Conservation (phyloP, 1,284 basidiomycete genomes). For the Singerocomus inundabilis region DNA sequence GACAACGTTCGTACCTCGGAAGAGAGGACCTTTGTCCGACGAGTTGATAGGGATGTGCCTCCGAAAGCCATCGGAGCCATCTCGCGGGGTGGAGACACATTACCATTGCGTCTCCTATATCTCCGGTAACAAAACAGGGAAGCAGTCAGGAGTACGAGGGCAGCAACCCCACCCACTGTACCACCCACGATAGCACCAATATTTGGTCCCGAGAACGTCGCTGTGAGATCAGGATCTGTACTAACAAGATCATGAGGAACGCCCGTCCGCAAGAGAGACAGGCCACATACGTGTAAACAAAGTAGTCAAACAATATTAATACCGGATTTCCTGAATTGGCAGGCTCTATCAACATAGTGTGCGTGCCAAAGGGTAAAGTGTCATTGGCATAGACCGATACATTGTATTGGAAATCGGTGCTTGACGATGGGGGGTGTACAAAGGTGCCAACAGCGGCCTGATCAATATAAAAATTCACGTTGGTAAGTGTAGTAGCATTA, state of each 20-base stretch:
- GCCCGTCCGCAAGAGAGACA: background rate
- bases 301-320: constrained; percentile 19
- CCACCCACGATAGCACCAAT: constrained; percentile 10
- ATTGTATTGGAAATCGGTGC: constrained; percentile 15
- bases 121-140: constrained; percentile 4
- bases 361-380: constrained; percentile 3
- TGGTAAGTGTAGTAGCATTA: background rate
- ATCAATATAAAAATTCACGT: constrained; percentile 13
- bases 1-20: background rate
- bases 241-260: background rate
- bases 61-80: too few species aligned
- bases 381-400: constrained; percentile 16
- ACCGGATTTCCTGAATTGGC: background rate
- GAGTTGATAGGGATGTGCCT: background rate
- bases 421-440: background rate
- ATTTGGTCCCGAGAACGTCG: background rate
- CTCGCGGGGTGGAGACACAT: background rate
- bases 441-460: background rate
- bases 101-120: background rate
- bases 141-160: background rate
- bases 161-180: background rate
- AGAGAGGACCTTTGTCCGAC: accelerated
- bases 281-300: constrained; percentile 15
- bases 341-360: constrained; percentile 12
- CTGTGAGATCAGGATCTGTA: background rate